Conservation (phyloP, 139 green algal genomes). For the Pseudopediastrum boryanum region DNA sequence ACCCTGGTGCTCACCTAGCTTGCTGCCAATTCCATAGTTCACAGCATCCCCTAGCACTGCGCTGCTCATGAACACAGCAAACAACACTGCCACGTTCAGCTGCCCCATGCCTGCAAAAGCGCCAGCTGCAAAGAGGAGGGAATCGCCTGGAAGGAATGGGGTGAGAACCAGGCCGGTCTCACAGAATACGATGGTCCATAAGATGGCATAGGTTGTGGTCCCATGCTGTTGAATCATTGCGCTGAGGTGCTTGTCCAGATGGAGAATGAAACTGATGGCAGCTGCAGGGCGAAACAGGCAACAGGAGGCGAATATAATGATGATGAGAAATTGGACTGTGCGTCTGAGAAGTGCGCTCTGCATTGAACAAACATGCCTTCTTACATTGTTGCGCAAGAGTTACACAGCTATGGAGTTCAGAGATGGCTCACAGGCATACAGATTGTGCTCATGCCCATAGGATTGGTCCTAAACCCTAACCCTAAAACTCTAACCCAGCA, state of each 20-base stretch:
- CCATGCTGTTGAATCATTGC: conserved; percentile 76
- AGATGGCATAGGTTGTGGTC: conserved; percentile 75
- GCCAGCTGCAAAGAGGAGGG: conserved; percentile 91
- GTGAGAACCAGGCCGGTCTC: conserved; percentile 87
- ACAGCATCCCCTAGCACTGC: conserved; percentile 90
- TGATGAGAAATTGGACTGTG: too few relatives aligned
- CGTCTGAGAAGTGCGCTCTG: too few relatives aligned
- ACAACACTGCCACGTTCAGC: conserved; percentile 63
- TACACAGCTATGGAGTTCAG: too few relatives aligned
- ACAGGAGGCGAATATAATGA: too few relatives aligned
- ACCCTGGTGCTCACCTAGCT: conserved; percentile 38
- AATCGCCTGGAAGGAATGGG: conserved; percentile 92
- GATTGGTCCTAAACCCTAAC: too few relatives aligned
- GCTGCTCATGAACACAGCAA: conserved; percentile 70
- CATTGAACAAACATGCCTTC: too few relatives aligned
- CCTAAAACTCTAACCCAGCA: too few relatives aligned
- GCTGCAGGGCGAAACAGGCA: too few relatives aligned
- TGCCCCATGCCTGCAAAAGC: conserved; percentile 83
- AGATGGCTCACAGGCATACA: too few relatives aligned
- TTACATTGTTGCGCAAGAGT: too few relatives aligned
- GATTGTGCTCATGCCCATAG: too few relatives aligned
- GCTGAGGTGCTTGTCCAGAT: conserved; percentile 85
- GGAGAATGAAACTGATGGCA: conserved; percentile 73
- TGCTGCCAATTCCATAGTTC: conserved; percentile 82
- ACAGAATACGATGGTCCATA: conserved; percentile 73